Percentiles rank a stretch among this genome's conserved stretches.
Conservation (phyloP, 2,329 filamentous ascomycete species). For the Fusarium sp. region DNA sequence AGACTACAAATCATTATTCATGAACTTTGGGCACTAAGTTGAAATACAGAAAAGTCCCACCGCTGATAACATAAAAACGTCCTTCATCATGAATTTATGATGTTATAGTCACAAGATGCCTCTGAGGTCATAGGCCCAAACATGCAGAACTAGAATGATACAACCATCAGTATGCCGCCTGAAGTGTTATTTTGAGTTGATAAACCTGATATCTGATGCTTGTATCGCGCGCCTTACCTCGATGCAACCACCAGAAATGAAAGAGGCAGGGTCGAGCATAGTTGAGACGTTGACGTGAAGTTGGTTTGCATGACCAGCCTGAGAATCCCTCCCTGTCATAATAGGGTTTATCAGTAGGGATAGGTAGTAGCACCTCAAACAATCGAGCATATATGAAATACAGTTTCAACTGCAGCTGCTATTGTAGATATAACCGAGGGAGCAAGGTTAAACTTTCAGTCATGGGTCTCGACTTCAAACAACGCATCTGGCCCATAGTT, state of each 20-base stretch:
- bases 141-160: background rate
- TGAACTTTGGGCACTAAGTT: background rate
- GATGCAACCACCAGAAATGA: too few species aligned
- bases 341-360: background rate
- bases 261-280: background rate
- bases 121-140: too few species aligned
- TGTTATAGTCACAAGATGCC: too few species aligned
- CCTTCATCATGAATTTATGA: too few species aligned
- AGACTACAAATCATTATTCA: too few species aligned
- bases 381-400: background rate
- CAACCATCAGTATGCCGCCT: too few species aligned
- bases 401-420: background rate
- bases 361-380: background rate
- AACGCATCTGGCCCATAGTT: background rate
- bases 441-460: background rate
- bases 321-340: too few species aligned
- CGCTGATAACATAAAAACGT: too few species aligned
- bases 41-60: too few species aligned
- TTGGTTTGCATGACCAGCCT: background rate
- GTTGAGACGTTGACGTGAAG: background rate
- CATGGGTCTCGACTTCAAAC: background rate
- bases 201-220: too few species aligned
- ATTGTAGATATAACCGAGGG: background rate
- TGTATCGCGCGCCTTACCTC: too few species aligned
- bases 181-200: too few species aligned